Evolutionary conservation across 73 alveolate genomes (phyloP).

Genomic region (Tetrahymena thermophila): DNA sequence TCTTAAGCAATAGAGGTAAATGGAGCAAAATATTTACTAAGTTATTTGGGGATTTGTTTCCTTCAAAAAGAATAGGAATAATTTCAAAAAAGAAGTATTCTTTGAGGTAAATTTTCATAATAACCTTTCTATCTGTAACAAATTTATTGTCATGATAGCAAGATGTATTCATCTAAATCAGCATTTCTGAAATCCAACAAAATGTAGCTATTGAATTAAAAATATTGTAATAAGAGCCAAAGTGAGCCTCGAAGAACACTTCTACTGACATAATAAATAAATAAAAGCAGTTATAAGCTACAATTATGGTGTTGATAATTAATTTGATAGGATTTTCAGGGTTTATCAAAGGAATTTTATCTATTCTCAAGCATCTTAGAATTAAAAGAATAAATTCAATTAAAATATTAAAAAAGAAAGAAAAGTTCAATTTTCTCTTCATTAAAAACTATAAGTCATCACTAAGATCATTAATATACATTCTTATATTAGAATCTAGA

Average conservation of each 20-base stretch:
- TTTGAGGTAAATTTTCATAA: neutral
- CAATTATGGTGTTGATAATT: neutral
- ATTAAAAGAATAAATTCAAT: neutral
- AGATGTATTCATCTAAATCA: neutral
- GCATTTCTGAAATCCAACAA: neutral
- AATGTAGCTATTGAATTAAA: neutral
- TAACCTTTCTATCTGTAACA: neutral
- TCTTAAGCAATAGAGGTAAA: neutral
- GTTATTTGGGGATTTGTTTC: neutral
- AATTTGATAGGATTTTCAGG: neutral
- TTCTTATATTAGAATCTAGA: neutral
- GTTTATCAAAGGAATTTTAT: neutral
- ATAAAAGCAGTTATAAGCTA: neutral
- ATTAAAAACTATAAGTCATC: neutral
- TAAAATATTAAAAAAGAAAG: neutral
- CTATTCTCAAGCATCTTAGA: neutral
- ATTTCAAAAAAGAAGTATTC: neutral
- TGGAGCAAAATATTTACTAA: neutral
- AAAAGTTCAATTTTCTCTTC: neutral
- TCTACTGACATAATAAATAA: neutral
- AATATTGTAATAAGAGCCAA: neutral
- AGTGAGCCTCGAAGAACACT: neutral
- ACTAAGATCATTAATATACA: neutral
- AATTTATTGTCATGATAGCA: neutral
- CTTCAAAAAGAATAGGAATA: neutral